Conservation (phyloP, 768 basidiomycete genomes). For the Boletus bicolor region DNA sequence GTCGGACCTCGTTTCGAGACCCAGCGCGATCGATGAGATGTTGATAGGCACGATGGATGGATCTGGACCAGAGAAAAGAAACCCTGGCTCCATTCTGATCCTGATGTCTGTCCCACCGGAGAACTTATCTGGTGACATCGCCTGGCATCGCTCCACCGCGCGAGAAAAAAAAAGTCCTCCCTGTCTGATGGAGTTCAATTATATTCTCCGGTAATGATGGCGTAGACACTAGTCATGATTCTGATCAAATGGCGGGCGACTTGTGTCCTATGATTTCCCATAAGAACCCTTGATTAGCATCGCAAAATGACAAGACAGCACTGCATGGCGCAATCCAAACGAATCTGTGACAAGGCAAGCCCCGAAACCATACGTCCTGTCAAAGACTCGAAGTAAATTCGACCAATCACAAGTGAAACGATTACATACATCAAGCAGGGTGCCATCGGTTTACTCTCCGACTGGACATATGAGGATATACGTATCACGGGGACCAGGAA, state of each 20-base stretch:
- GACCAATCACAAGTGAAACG: conserved; percentile 1
- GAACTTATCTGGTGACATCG: not conserved
- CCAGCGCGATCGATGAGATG: conserved; percentile 15
- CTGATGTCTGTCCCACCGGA: not conserved
- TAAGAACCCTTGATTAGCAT: not conserved
- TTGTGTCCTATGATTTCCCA: not conserved
- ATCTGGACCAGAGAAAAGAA: not conserved
- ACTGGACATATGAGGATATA: not conserved
- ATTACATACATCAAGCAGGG: not conserved
- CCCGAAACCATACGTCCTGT: not conserved
- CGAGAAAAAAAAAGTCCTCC: not conserved
- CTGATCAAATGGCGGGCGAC: not conserved
- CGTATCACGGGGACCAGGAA: too few relatives aligned
- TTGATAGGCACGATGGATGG: conserved; percentile 15
- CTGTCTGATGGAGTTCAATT: not conserved
- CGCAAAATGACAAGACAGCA: not conserved
- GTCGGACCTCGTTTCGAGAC: conserved; percentile 12
- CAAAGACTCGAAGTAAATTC: not conserved
- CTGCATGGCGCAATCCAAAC: conserved; percentile 1
- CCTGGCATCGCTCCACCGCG: not conserved
- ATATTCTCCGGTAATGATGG: not conserved
- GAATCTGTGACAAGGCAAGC: conserved; percentile 8
- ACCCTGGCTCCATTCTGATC: not conserved
- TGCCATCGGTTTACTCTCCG: conserved; percentile 6
- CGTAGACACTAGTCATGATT: not conserved